A percentile compares a stretch with the other conserved stretches of the same genome.
Evolutionary conservation across 2,329 filamentous ascomycete species (phyloP).

Genomic region (Simplicillium sp.): DNA sequence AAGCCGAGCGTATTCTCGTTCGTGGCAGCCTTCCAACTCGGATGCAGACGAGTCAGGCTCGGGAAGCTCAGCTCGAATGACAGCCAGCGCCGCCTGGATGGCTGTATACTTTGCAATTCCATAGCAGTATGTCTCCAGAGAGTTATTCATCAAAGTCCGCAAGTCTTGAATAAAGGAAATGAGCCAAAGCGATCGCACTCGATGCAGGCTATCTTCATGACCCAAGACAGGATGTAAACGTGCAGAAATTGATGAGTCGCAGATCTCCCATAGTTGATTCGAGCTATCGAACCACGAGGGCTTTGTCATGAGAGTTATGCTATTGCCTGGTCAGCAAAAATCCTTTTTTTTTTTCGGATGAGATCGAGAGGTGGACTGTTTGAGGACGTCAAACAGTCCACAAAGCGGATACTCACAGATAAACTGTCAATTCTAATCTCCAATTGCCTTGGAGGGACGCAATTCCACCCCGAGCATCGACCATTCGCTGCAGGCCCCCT

Average conservation of each 20-base stretch:
- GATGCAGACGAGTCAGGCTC: not conserved
- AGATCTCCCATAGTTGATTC: constrained; percentile 2
- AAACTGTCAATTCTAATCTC: constrained; percentile 1
- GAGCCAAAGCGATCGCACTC: constrained; percentile 3
- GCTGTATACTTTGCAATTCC: not conserved
- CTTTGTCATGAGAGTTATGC: constrained; percentile 2
- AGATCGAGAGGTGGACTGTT: too few species aligned
- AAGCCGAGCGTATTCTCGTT: not conserved
- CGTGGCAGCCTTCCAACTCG: not conserved
- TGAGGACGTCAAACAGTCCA: too few species aligned
- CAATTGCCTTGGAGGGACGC: constrained; percentile 1
- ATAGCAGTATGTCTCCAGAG: not conserved
- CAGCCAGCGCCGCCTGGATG: not conserved
- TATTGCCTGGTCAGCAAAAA: not conserved
- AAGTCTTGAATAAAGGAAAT: constrained; percentile 3
- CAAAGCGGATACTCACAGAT: not conserved
- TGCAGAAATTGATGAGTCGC: not conserved
- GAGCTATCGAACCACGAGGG: constrained; percentile 4
- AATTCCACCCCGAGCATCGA: constrained; percentile 1
- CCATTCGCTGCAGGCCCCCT: not conserved
- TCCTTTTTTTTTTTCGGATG: not conserved
- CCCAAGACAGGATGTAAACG: not conserved
- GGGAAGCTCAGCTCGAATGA: not conserved
- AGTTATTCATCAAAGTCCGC: constrained; percentile 2
- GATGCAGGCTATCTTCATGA: not conserved